A percentile compares a stretch with the other conserved stretches of the same genome.
These are phyloP conservation scores for Zygosaccharomyces siamensis DNA, from an alignment of 805 yeast genomes.

Conservation along the genomic window DNA sequence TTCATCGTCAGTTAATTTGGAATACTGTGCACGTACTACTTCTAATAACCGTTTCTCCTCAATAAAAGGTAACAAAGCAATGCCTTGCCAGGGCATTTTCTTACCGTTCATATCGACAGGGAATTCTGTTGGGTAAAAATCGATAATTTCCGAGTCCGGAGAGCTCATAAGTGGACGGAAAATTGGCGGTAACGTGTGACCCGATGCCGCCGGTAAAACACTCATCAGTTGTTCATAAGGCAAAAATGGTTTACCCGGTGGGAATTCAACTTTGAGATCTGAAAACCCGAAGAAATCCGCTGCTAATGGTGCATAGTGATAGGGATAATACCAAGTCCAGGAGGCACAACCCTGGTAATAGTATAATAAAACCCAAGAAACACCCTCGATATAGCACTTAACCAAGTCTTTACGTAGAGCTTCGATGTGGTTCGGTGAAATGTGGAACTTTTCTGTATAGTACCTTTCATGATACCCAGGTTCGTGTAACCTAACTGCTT, in stretches of 20 bases:
- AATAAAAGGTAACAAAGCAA: slow-evolving; percentile 83
- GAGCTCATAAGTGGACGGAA: slow-evolving; percentile 79
- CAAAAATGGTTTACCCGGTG: slow-evolving; percentile 69
- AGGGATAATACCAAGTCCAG: slow-evolving; percentile 97
- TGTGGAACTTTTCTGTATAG: slow-evolving; percentile 68
- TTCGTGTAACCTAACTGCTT: slow-evolving; percentile 67
- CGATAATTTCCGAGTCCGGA: slow-evolving; percentile 75
- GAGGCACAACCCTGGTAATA: slow-evolving; percentile 98
- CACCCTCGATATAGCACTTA: slow-evolving; percentile 80
- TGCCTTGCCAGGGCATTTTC: slow-evolving; percentile 93
- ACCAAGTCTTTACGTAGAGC: slow-evolving; percentile 57
- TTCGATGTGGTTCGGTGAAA: slow-evolving; percentile 49
- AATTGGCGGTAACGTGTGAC: slow-evolving; percentile 75
- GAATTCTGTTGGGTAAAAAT: slow-evolving; percentile 85
- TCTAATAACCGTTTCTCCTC: slow-evolving; percentile 70
- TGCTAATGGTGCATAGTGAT: slow-evolving; percentile 97
- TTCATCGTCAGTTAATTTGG: slow-evolving; percentile 62
- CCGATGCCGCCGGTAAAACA: slow-evolving; percentile 90
- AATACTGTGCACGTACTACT: slow-evolving; percentile 63
- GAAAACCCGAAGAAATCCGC: slow-evolving; percentile 62
- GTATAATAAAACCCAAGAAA: slow-evolving; percentile 91
- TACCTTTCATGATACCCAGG: slow-evolving; percentile 84
- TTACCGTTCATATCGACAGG: slow-evolving; percentile 93
- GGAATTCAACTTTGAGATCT: slow-evolving; percentile 53
- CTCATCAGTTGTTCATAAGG: slow-evolving; percentile 95